Conservation (phyloP, 2,329 filamentous ascomycete species). For the Pseudocercospora fijiensis region DNA sequence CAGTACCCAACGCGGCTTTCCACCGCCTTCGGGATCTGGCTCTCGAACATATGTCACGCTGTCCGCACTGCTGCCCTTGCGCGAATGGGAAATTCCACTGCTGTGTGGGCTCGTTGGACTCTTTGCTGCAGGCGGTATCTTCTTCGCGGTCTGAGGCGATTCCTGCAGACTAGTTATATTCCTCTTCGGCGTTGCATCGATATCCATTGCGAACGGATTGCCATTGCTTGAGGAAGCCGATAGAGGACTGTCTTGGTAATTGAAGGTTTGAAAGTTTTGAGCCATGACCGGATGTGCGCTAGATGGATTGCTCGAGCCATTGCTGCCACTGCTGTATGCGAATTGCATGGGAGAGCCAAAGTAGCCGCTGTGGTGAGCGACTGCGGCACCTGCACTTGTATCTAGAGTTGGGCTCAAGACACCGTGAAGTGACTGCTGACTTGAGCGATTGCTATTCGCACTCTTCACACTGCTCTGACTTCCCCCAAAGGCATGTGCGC, state of each 20-base stretch:
- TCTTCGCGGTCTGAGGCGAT: constrained; percentile 25
- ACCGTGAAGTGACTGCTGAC: constrained; percentile 21
- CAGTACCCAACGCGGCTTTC: constrained; percentile 64
- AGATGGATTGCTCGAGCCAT: constrained; percentile 22
- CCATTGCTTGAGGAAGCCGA: constrained; percentile 22
- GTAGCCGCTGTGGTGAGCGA: constrained; percentile 15
- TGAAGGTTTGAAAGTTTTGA: constrained; percentile 7
- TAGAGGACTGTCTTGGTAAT: constrained; percentile 23
- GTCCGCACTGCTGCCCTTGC: constrained; percentile 58
- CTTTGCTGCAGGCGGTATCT: constrained; percentile 18
- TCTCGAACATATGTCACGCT: constrained; percentile 68
- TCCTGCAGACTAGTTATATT: constrained; percentile 8
- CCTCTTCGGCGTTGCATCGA: constrained; percentile 27
- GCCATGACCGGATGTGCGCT: constrained; percentile 13
- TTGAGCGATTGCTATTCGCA: constrained; percentile 26
- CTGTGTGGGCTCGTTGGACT: constrained; percentile 13
- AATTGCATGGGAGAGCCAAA: constrained; percentile 31
- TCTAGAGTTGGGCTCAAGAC: constrained; percentile 16
- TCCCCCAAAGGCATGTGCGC: constrained; percentile 54
- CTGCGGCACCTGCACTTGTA: constrained; percentile 10
- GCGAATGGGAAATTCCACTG: constrained; percentile 23
- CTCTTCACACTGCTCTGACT: constrained; percentile 42
- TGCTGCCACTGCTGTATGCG: constrained; percentile 28
- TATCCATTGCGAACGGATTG: constrained; percentile 22
- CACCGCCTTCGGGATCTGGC: constrained; percentile 59